Evolutionary conservation across 2,329 filamentous ascomycete genomes (phyloP).

Genomic region (Fusarium pseudoanthophilum): DNA sequence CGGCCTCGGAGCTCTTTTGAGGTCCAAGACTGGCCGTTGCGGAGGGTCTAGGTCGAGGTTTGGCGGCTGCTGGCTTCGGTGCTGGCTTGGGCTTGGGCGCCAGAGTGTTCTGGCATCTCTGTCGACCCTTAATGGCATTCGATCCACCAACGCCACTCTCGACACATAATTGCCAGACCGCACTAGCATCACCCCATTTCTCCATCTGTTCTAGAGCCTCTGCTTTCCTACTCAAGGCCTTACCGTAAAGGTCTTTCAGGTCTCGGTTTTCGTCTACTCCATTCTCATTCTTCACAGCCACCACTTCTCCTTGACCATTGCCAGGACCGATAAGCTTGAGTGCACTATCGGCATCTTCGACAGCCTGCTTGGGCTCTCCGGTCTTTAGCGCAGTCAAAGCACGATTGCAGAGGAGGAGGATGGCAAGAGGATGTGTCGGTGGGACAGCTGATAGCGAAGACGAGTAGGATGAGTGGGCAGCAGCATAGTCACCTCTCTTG

Average conservation of each 20-base stretch:
- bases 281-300: slow-evolving; percentile 71
- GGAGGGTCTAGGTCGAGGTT: slow-evolving; percentile 58
- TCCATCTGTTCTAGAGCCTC: slow-evolving; percentile 97
- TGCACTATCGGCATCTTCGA: slow-evolving; percentile 84
- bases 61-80: slow-evolving; percentile 58
- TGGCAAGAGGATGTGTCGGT: slow-evolving; percentile 80
- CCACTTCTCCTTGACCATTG: slow-evolving; percentile 82
- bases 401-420: slow-evolving; percentile 91
- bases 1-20: slow-evolving; percentile 75
- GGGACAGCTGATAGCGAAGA: slow-evolving; percentile 81
- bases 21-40: slow-evolving; percentile 53
- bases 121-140: slow-evolving; percentile 84
- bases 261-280: slow-evolving; percentile 75
- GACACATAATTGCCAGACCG: slow-evolving; percentile 84
- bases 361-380: slow-evolving; percentile 87
- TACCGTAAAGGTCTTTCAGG: slow-evolving; percentile 93
- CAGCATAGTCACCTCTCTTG: slow-evolving; percentile 91
- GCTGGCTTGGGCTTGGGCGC: slow-evolving; percentile 70
- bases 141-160: slow-evolving; percentile 87
- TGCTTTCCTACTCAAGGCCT: slow-evolving; percentile 92
- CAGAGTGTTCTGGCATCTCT: slow-evolving; percentile 89
- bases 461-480: slow-evolving; percentile 85
- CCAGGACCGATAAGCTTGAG: slow-evolving; percentile 81
- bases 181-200: slow-evolving; percentile 85
- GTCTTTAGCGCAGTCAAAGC: slow-evolving; percentile 91